phyloP scores from a whole-genome alignment of 352 stramenopile species.

The Phytophthora hybrid region DNA sequence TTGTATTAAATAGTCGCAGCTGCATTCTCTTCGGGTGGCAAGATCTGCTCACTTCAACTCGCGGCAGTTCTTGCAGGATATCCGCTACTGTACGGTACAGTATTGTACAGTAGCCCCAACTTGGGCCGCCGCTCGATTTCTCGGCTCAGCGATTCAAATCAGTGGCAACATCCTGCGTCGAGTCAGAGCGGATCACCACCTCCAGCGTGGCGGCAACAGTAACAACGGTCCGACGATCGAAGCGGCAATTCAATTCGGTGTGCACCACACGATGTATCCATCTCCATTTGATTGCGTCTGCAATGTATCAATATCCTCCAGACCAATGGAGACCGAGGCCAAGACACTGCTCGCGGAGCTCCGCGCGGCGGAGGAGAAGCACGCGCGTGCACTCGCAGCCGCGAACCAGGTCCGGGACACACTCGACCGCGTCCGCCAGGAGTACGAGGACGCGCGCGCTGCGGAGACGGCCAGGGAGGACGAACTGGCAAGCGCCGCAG shows the following conservation, averaged over 20 bases:
- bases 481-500: slow-evolving; percentile 43
- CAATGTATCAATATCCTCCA: too few species aligned
- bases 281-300: neutral
- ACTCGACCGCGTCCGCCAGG: slow-evolving; percentile 34
- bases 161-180: neutral
- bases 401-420: slow-evolving; percentile 26
- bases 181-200: neutral
- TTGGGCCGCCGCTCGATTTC: neutral
- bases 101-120: too few species aligned
- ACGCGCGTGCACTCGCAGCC: slow-evolving; percentile 43
- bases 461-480: slow-evolving; percentile 37
- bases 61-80: neutral
- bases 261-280: neutral
- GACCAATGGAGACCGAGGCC: slow-evolving; percentile 27
- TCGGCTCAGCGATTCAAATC: neutral
- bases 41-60: neutral
- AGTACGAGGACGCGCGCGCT: slow-evolving; percentile 42
- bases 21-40: slow-evolving; percentile 10
- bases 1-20: slow-evolving; percentile 1
- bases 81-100: too few species aligned
- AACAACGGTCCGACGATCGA: neutral
- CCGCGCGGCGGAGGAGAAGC: slow-evolving; percentile 48
- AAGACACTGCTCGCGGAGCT: slow-evolving; percentile 46
- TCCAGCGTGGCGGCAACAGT: neutral
- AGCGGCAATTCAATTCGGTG: neutral